These are phyloP conservation scores for Pulveroboletus sp. DNA, from an alignment of 768 basidiomycete species.

Conservation along the genomic window DNA sequence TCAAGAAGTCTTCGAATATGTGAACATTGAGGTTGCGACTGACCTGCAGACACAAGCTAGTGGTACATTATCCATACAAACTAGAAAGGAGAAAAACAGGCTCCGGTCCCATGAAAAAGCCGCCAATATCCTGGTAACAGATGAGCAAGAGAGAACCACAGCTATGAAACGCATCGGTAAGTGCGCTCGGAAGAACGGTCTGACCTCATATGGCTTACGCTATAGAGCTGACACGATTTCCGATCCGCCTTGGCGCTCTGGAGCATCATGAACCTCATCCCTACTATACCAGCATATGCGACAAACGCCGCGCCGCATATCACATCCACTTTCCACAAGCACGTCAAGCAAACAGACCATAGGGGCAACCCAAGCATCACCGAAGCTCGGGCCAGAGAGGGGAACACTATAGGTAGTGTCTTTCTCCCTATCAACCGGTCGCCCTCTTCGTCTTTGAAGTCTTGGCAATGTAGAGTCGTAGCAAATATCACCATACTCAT, in stretches of 20 bases:
- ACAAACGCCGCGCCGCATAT: slow-evolving; percentile 25
- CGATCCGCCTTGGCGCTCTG: slow-evolving; percentile 21
- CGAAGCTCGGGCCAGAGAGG: slow-evolving; percentile 25
- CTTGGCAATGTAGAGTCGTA: slow-evolving; percentile 34
- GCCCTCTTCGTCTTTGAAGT: slow-evolving; percentile 41
- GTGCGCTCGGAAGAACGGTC: not conserved
- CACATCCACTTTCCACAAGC: slow-evolving; percentile 25
- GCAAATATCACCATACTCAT: slow-evolving; percentile 32
- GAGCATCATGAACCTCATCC: slow-evolving; percentile 24
- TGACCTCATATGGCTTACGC: slow-evolving; percentile 17
- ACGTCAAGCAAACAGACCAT: slow-evolving; percentile 27
- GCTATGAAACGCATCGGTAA: slow-evolving; percentile 8
- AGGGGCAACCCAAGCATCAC: slow-evolving; percentile 26
- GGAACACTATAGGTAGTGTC: slow-evolving; percentile 43
- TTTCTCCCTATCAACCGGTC: slow-evolving; percentile 35
- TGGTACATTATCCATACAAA: slow-evolving; percentile 7
- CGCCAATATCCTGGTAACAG: slow-evolving; percentile 31
- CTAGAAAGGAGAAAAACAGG: slow-evolving; percentile 8
- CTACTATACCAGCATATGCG: slow-evolving; percentile 22
- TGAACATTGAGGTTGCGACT: not conserved
- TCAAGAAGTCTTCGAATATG: not conserved
- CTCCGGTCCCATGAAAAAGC: slow-evolving; percentile 15
- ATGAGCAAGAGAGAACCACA: slow-evolving; percentile 32
- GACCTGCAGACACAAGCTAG: slow-evolving; percentile 4
- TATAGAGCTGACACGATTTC: slow-evolving; percentile 29